Base-by-base conservation (phyloP, 192 early-diverging fungal genomes). In the Phlyctochytrium bullatum region DNA sequence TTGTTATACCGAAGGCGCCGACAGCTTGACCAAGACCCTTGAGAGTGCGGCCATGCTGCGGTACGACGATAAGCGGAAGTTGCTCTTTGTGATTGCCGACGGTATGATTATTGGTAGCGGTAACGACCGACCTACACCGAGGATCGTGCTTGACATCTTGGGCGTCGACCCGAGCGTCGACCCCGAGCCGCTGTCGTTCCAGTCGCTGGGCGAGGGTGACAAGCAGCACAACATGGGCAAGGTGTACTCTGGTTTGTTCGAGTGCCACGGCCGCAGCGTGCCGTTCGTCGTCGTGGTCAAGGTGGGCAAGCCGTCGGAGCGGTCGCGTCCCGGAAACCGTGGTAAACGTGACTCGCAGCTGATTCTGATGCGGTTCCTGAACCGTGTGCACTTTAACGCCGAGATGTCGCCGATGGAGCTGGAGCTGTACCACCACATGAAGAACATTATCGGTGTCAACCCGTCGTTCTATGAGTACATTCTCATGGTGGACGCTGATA, bases 261-360 rank as follows among this genome's bases (percentile, higher is more conserved):
- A 96, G 70, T 80, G 86, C 65, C 87, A 89, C 57, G 93, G 94
- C 20, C 92, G 92, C 63, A 81, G 75, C 32, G 94, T 98, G 10
- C 96, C 96, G 0, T 97, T 92, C 66, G 86, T 98, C 59, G 93
- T 98, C 2, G 90, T 97, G 3, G 95, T 87, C 68, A 98, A 98
- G 76, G 88, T 92, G 36, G 96, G 96, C 68, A 91, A 89, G 72
- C 92, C 91, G 0, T 82, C 80, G 30, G 95, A 98, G 74, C 83
- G 87, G 27, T 82, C 80, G 34, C 85, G 88, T n/a, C 94, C 95
- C 29, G 83, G 83, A 54, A 85, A 85, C 75, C 63, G 83, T 34
- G 92, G 92, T 36, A 94, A 94, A 72, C 86, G 92, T 50, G 92
- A 94, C 72, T 92, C 92, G 3, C 92, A 94, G 68, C 78, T 94